Evolutionary conservation across 2,329 filamentous ascomycete genomes (phyloP).

Genomic region (Alternaria panax): DNA sequence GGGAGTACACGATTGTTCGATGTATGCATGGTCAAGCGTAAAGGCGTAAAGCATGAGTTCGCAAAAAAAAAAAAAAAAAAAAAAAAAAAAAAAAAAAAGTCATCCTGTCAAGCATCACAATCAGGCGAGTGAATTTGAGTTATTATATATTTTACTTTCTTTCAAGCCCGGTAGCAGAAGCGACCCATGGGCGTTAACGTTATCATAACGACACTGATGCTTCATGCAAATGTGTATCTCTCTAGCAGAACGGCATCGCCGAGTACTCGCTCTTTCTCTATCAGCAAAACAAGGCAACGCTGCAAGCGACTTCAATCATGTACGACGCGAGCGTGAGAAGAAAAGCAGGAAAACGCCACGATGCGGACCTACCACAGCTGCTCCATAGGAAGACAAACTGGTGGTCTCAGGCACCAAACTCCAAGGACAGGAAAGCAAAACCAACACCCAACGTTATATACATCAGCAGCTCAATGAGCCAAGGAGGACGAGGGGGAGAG

Average conservation of each 20-base stretch:
- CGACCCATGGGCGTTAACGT: background rate
- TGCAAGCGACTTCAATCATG: background rate
- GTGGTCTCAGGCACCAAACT: slow-evolving; percentile 37
- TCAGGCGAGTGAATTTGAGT: background rate
- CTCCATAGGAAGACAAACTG: slow-evolving; percentile 17
- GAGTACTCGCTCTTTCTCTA: background rate
- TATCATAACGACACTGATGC: background rate
- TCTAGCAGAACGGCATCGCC: background rate
- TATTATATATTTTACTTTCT: slow-evolving; percentile 1
- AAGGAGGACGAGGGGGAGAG: background rate
- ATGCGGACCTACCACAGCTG: slow-evolving; percentile 39
- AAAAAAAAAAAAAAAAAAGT: accelerated
- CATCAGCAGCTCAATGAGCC: background rate
- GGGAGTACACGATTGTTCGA: background rate
- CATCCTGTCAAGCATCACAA: background rate
- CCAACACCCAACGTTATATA: slow-evolving; percentile 18
- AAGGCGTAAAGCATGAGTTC: too few species aligned
- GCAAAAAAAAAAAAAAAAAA: too few species aligned
- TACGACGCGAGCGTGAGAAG: background rate
- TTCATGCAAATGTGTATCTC: background rate
- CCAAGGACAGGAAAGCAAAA: slow-evolving; percentile 3
- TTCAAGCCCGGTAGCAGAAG: background rate
- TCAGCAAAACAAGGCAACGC: background rate
- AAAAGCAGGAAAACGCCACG: background rate
- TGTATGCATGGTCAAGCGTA: background rate